Percentiles rank a stretch among this genome's conserved stretches.
phyloP scores from a whole-genome alignment of 345 rosid species.

The Murraya koenigii region DNA sequence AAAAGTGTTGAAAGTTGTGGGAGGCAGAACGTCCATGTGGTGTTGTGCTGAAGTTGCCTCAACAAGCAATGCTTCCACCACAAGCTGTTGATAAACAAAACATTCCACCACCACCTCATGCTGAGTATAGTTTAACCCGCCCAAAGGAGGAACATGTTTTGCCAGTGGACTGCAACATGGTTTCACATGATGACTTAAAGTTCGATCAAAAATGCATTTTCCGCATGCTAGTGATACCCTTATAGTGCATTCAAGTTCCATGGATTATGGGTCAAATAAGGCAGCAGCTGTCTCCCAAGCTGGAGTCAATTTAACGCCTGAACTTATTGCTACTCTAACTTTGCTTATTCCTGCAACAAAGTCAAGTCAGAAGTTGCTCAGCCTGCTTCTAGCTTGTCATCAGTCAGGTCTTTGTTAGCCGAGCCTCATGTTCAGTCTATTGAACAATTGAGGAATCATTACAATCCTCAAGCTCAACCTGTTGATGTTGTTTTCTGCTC shows the following conservation, averaged over 20 bases:
- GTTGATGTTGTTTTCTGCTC: too few relatives aligned
- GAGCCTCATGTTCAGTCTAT: constrained; percentile 39
- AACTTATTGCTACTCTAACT: constrained; percentile 75
- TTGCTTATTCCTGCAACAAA: constrained; percentile 62
- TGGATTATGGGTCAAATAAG: constrained; percentile 31
- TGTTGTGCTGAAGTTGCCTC: constrained; percentile 83
- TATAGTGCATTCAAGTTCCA: constrained; percentile 36
- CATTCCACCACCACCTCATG: constrained; percentile 33
- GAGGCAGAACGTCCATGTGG: constrained; percentile 94
- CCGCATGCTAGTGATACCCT: constrained; percentile 31
- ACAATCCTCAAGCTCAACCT: constrained; percentile 42
- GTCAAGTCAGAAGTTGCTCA: constrained; percentile 47
- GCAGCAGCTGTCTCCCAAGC: constrained; percentile 42
- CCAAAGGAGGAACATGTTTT: constrained; percentile 39
- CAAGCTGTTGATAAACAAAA: constrained; percentile 38
- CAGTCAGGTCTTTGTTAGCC: constrained; percentile 35
- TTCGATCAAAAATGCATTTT: constrained; percentile 36
- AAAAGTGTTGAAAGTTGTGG: constrained; percentile 69
- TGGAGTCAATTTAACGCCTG: constrained; percentile 75
- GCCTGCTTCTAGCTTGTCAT: constrained; percentile 39
- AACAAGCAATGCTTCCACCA: constrained; percentile 41
- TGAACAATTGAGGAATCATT: constrained; percentile 52
- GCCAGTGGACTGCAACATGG: constrained; percentile 40
- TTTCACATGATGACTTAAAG: constrained; percentile 48
- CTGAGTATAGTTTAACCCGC: constrained; percentile 33